These are phyloP conservation scores for Plasmodium cynomolgi DNA, from an alignment of 169 alveolate species.

Conservation along the genomic window DNA sequence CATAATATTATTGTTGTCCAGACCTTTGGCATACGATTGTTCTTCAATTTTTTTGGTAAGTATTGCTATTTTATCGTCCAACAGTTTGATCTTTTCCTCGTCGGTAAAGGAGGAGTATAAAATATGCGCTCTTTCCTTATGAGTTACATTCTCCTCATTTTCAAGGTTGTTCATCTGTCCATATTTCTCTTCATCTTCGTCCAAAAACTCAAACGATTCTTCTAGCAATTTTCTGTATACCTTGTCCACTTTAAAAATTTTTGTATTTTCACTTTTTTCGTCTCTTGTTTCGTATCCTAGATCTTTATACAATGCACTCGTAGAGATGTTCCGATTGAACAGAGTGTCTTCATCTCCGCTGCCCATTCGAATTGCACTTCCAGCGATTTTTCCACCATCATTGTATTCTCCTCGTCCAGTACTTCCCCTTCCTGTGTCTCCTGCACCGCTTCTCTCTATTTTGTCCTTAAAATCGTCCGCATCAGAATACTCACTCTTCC, in stretches of 20 bases:
- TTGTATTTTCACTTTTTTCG: constrained; percentile 77
- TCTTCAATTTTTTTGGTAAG: constrained; percentile 85
- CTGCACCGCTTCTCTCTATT: constrained; percentile 10
- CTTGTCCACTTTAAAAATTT: constrained; percentile 77
- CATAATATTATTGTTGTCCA: constrained; percentile 75
- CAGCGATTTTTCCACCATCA: not conserved
- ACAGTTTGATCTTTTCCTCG: constrained; percentile 84
- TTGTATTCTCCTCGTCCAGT: not conserved
- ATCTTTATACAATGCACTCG: constrained; percentile 73
- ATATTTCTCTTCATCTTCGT: constrained; percentile 84
- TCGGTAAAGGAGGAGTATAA: constrained; percentile 82
- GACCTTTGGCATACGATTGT: constrained; percentile 82
- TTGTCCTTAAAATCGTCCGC: constrained; percentile 49
- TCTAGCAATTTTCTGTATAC: constrained; percentile 83
- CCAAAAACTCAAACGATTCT: constrained; percentile 86
- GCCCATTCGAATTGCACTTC: not conserved
- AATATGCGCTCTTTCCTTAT: constrained; percentile 81
- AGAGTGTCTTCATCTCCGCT: not conserved
- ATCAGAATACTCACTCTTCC: constrained; percentile 70
- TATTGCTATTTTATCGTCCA: constrained; percentile 84
- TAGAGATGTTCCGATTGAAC: constrained; percentile 63
- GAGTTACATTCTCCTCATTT: constrained; percentile 48
- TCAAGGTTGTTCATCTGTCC: constrained; percentile 33
- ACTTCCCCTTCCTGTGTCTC: not conserved
- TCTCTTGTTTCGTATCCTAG: constrained; percentile 83